Percentiles rank a stretch among this genome's conserved stretches.
phyloP scores from a whole-genome alignment of 805 yeast species.

The Isabelozyma pseudorhagii region DNA sequence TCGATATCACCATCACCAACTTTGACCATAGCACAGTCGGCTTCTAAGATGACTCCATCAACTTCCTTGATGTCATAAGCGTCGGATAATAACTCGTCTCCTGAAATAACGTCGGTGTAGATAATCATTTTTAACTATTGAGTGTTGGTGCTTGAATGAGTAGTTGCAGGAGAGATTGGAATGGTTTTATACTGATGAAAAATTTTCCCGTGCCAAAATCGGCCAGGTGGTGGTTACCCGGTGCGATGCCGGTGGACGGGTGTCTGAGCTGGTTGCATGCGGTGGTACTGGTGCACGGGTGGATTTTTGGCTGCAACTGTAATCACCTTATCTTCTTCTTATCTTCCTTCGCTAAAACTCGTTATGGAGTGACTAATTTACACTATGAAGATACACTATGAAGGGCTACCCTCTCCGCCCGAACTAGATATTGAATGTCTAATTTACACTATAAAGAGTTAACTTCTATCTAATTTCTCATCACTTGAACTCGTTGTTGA shows the following conservation, averaged over 20 bases:
- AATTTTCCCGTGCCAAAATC: constrained; percentile 2
- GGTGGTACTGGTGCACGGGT: no score
- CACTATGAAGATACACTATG: no score
- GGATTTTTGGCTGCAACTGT: no score
- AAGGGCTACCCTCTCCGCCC: no score
- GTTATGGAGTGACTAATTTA: no score
- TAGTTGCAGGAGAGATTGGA: background rate
- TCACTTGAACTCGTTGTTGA: constrained; percentile 11
- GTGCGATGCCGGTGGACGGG: background rate
- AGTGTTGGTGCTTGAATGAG: background rate
- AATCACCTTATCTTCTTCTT: no score
- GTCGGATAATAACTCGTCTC: constrained; percentile 95
- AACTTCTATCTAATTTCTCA: background rate
- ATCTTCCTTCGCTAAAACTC: no score
- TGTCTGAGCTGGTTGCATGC: background rate
- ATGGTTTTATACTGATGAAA: background rate
- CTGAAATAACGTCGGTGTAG: constrained; percentile 75
- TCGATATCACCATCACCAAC: constrained; percentile 92
- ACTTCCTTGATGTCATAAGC: constrained; percentile 90
- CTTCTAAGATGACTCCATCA: constrained; percentile 92
- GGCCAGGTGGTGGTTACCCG: constrained; percentile 3
- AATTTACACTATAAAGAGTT: background rate
- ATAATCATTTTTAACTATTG: constrained; percentile 32
- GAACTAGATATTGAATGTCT: no score
- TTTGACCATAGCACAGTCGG: constrained; percentile 89